phyloP scores from a whole-genome alignment of 495 filamentous ascomycete genomes.

The Daldinia decipiens region DNA sequence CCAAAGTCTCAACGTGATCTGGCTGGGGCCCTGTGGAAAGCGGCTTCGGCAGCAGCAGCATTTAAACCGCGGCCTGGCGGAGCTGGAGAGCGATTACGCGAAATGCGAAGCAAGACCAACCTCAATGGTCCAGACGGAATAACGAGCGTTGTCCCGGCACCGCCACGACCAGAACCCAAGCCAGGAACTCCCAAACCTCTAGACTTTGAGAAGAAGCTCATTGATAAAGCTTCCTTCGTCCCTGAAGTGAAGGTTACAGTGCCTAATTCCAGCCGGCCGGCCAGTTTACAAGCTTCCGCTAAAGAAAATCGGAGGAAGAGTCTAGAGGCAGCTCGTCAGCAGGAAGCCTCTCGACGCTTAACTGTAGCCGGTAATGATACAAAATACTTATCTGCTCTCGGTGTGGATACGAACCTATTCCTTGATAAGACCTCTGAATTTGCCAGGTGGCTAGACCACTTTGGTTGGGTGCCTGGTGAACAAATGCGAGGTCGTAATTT shows the following conservation, averaged over 20 bases:
- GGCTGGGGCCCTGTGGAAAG: slow-evolving; percentile 82
- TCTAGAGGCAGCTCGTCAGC: slow-evolving; percentile 48
- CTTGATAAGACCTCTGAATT: slow-evolving; percentile 72
- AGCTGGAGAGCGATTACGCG: slow-evolving; percentile 76
- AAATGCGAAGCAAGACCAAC: slow-evolving; percentile 60
- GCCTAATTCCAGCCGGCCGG: slow-evolving; percentile 50
- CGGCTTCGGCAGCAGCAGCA: slow-evolving; percentile 77
- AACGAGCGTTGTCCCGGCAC: slow-evolving; percentile 84
- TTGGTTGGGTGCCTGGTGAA: slow-evolving; percentile 85
- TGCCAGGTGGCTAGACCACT: slow-evolving; percentile 81
- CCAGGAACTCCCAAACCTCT: slow-evolving; percentile 37
- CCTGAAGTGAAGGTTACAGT: slow-evolving; percentile 64
- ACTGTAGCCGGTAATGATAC: slow-evolving; percentile 76
- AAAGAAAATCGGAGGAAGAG: slow-evolving; percentile 56
- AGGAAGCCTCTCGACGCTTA: slow-evolving; percentile 61
- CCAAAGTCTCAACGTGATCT: slow-evolving; percentile 72
- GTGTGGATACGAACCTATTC: slow-evolving; percentile 74
- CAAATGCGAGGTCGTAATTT: slow-evolving; percentile 75
- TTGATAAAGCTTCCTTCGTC: slow-evolving; percentile 50
- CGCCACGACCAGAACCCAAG: slow-evolving; percentile 57
- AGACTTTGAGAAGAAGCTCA: slow-evolving; percentile 48
- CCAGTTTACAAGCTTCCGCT: slow-evolving; percentile 51
- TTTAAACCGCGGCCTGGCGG: slow-evolving; percentile 89
- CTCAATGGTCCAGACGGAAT: slow-evolving; percentile 83
- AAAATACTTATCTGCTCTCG: slow-evolving; percentile 80